Evolutionary conservation across 1,139 yeast species (phyloP), one percentile per base, ranked within the genome.

Genomic region (Scheffersomyces titani): DNA sequence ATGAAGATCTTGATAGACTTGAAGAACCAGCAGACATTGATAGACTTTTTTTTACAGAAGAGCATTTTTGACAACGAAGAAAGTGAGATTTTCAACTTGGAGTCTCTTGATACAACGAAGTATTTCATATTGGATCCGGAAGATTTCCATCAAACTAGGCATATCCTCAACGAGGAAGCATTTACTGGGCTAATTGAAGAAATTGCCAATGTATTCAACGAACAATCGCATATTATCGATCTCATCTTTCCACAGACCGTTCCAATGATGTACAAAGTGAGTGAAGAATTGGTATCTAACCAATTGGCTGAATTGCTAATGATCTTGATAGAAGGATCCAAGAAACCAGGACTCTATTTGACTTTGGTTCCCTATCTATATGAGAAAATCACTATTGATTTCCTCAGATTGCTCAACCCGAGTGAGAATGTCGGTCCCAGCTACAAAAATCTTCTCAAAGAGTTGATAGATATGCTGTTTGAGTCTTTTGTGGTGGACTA

Each of bases 401-500:
- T 79, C 49, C 63, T 78, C 1, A 58, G 63, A 0, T 57, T 63
- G 47, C 67, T 80, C 47, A 57, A 61, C 0, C 70, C 71, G 0
- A 70, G 79, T 53, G 59, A 61, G 6, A 80, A 79, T 58, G 64
- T 75, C 20, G 83, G 82, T 1, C 73, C 67, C 5, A 64, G 70
- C 4, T 79, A 78, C 57, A 62, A 63, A 5, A 65, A 58, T 6
- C 63, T 78, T 47, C 70, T 79, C 5, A 65, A 64, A 19, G 82
- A 78, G 49, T 69, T 83, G 13, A 70, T 85, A 47, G 84, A 85
- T 59, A 78, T 82, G 71, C 76, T 78, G 62, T 82, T 74, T 61
- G 86, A 77, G 57, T 74, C 79, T 16, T 71, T 77, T 54, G 77
- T 75, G 5, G 76, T 81, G 3, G 86, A 87, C 54, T 86, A 85